Percentiles rank a stretch among this genome's conserved stretches.
Evolutionary conservation across 257 asterid genomes (phyloP).

Genomic region (Salvia miltiorrhiza): DNA sequence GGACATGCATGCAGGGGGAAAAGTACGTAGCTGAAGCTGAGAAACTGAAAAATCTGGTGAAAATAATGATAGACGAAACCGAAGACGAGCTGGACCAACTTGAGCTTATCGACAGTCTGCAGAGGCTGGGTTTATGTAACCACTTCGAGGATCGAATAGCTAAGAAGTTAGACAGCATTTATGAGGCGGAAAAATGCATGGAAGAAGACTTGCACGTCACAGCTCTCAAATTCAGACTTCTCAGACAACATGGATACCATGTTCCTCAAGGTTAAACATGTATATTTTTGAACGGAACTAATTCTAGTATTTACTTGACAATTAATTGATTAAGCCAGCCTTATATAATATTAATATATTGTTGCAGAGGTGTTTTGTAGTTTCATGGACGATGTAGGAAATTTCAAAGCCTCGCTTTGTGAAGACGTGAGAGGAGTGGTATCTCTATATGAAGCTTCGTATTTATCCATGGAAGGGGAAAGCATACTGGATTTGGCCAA

Average conservation of each 20-base stretch:
- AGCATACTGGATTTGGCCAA: slow-evolving; percentile 34
- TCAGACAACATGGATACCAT: slow-evolving; percentile 37
- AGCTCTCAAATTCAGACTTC: slow-evolving; percentile 35
- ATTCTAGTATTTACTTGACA: neutral
- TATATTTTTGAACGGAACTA: too few species aligned
- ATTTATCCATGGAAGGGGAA: slow-evolving; percentile 40
- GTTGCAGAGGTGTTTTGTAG: slow-evolving; percentile 41
- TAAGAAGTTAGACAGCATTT: slow-evolving; percentile 9
- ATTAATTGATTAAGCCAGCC: neutral
- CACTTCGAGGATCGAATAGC: slow-evolving; percentile 29
- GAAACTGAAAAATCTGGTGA: slow-evolving; percentile 29
- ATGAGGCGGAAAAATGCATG: neutral
- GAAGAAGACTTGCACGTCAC: slow-evolving; percentile 22
- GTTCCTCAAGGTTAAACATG: slow-evolving; percentile 34
- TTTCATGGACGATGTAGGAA: slow-evolving; percentile 36
- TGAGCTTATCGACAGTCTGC: slow-evolving; percentile 44
- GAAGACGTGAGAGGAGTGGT: slow-evolving; percentile 35
- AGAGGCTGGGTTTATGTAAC: slow-evolving; percentile 41
- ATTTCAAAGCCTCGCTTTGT: slow-evolving; percentile 17
- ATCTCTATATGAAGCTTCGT: slow-evolving; percentile 55
- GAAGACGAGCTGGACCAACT: slow-evolving; percentile 30
- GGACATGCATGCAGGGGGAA: slow-evolving; percentile 29
- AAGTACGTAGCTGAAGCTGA: slow-evolving; percentile 29
- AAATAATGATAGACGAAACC: slow-evolving; percentile 17
- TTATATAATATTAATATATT: neutral